phyloP scores from a whole-genome alignment of 2,329 filamentous ascomycete species.

The Cryphonectria parasitica region DNA sequence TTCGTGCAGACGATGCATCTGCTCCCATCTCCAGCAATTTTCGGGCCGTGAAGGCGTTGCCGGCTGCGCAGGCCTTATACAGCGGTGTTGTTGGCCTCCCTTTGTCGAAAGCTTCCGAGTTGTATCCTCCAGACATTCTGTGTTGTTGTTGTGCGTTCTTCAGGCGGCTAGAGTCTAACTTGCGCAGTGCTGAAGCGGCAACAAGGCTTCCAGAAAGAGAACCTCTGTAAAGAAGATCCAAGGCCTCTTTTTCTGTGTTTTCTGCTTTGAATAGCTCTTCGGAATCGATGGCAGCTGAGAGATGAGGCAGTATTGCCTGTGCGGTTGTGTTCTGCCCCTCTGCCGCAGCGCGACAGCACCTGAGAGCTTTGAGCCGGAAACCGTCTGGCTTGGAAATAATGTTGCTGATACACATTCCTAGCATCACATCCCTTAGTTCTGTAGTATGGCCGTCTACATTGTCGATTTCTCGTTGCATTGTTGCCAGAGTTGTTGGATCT shows the following conservation, averaged over 20 bases:
- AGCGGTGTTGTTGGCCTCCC: background rate
- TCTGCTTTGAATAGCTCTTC: background rate
- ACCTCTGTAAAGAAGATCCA: background rate
- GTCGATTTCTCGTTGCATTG: background rate
- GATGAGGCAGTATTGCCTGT: background rate
- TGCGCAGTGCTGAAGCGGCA: background rate
- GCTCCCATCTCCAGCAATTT: background rate
- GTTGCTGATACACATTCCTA: background rate
- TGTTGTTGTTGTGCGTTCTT: background rate
- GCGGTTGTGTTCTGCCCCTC: background rate
- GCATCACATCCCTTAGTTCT: background rate
- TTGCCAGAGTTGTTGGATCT: background rate
- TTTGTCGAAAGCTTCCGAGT: background rate
- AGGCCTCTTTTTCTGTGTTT: background rate
- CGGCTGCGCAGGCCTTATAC: background rate
- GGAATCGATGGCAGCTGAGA: background rate
- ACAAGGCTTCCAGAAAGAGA: background rate
- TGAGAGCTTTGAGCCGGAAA: background rate
- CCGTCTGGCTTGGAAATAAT: background rate
- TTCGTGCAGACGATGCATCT: background rate
- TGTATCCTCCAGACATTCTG: background rate
- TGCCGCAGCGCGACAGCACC: background rate
- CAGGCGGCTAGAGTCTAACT: background rate
- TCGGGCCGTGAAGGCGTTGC: background rate
- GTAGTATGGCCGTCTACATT: background rate